These are phyloP conservation scores for Saposhnikovia divaricata DNA, from an alignment of 129 eudicot species.

Conservation along the genomic window DNA sequence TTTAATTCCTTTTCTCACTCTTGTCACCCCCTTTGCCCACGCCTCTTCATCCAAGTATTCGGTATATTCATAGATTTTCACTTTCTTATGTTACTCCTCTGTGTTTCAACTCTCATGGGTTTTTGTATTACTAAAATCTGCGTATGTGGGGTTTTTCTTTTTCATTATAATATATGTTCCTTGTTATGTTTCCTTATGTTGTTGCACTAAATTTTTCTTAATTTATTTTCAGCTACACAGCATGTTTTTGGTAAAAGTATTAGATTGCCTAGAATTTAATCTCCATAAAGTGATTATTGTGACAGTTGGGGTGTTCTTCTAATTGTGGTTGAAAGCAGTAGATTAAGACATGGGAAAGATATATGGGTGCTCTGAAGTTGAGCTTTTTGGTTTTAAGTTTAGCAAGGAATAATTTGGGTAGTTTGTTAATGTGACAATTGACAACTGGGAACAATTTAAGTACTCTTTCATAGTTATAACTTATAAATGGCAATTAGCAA, in stretches of 20 bases:
- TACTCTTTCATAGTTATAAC: no score
- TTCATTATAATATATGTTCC: conserved; percentile 12
- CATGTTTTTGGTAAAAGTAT: neutral
- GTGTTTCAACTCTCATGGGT: no score
- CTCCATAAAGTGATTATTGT: neutral
- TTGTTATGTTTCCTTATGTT: neutral
- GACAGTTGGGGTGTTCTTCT: neutral
- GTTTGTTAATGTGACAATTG: no score
- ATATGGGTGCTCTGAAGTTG: no score
- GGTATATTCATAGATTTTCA: no score
- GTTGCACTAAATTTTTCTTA: neutral
- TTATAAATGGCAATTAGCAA: no score
- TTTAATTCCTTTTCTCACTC: conserved; percentile 8
- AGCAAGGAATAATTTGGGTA: neutral
- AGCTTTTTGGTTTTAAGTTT: neutral
- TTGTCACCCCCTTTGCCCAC: conserved; percentile 31
- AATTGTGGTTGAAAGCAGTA: neutral
- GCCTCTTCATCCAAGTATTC: conserved; percentile 32
- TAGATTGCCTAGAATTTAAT: neutral
- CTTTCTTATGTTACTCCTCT: no score
- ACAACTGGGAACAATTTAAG: neutral
- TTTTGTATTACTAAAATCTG: no score
- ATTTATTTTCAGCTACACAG: no score
- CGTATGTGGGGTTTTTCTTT: no score
- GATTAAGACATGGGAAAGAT: neutral